Base-by-base conservation (phyloP, 2,329 filamentous ascomycete genomes). In the Fusarium praegraminearum region DNA sequence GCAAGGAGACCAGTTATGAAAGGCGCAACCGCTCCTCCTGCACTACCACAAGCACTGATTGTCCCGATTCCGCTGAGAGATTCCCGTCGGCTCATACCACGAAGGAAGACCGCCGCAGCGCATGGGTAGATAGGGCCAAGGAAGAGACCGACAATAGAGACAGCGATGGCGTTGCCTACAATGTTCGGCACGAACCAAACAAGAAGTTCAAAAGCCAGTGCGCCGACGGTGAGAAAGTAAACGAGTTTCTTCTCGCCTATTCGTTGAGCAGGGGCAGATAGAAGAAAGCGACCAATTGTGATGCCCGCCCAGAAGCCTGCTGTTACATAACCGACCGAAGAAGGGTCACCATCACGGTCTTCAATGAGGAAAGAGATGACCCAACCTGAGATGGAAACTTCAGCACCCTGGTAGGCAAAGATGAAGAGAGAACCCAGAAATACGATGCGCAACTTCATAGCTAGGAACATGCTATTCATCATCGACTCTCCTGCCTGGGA, bases 331-430 rank as follows among this genome's bases (percentile, higher is more conserved):
- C 93, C 93, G 20, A 96, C 91, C 5, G 85, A 83, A 0, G 86
- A 83, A 9, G 92, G 91, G 71, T 91, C 85, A 16, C 92, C 93
- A 59, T 89, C 82, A 38, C 93, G 89, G 67, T 89, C 87, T 51
- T 86, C 86, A 78, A 96, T 93, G 40, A 97, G 82, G 81, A 94
- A 97, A 4, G 91, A 93, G 66, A 95, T 93, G 50, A 95, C 90
- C 93, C 93, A 97, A 55, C 93, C 93, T 0, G 91, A 93, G 69
- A 95, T 92, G 61, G 90, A 90, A 18, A 97, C 93, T 79, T 97
- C 93, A 36, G 91, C 91, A 35, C 93, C 93, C 79, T 96, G 92
- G 78, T 97, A 97, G 28, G 90, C 88, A 77, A 97, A 96, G 78
- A 96, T 92, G 82, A 96, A 96, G 12, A 93, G 78, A 0, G 93